Conservation (phyloP, 495 filamentous ascomycete species). For the Xylaria castorea region DNA sequence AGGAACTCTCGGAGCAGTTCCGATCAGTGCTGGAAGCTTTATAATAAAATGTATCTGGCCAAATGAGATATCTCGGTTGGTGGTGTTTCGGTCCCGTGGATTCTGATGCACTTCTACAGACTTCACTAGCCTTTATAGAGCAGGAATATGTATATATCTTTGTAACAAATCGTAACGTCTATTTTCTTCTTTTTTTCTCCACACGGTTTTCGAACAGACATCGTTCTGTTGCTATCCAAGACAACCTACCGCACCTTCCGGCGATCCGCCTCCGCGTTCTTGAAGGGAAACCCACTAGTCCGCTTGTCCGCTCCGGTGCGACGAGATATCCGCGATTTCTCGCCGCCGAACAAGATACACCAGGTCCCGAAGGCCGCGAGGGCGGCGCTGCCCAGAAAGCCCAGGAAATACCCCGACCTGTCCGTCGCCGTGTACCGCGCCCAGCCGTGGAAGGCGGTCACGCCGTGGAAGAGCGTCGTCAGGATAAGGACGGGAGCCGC, state of each 20-base stretch:
- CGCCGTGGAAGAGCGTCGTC: constrained; percentile 68
- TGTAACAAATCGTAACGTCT: neutral
- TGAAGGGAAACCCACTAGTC: constrained; percentile 82
- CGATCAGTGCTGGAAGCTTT: neutral
- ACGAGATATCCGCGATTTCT: constrained; percentile 66
- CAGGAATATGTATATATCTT: neutral
- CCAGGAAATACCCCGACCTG: constrained; percentile 60
- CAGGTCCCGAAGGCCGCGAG: constrained; percentile 71
- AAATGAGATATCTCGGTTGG: neutral
- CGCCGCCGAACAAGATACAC: constrained; percentile 76
- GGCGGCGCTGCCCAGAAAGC: constrained; percentile 55
- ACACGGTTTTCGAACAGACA: no score
- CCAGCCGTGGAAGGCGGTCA: constrained; percentile 72
- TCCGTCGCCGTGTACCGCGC: constrained; percentile 62
- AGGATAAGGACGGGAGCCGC: constrained; percentile 71
- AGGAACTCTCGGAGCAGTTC: neutral
- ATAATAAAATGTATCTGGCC: neutral
- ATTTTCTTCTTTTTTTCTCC: neutral
- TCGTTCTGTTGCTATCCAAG: neutral
- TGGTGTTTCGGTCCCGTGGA: neutral
- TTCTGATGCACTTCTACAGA: neutral
- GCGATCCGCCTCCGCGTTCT: constrained; percentile 52
- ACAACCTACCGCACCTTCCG: constrained; percentile 20
- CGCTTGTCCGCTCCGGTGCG: constrained; percentile 81
- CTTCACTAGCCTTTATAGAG: neutral